Conservation (phyloP, 1,139 yeast genomes). For the Taiozyma sp. region DNA sequence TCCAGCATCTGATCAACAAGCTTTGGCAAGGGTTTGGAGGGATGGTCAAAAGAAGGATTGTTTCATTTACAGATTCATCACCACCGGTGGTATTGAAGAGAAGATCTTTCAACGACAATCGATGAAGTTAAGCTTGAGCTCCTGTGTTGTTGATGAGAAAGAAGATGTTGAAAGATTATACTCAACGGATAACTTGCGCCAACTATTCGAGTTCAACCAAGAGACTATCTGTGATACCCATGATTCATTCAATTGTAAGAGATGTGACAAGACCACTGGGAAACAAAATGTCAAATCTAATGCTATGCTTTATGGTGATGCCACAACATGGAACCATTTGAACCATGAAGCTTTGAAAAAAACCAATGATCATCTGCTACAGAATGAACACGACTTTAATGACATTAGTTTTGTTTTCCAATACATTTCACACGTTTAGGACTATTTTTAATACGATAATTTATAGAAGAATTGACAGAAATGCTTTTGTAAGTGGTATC, state of each 20-base stretch:
- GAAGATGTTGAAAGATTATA: slow-evolving; percentile 93
- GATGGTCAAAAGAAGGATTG: slow-evolving; percentile 98
- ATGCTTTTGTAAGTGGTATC: too few relatives aligned
- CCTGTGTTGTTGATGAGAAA: slow-evolving; percentile 96
- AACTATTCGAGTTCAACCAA: slow-evolving; percentile 68
- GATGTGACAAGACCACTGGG: slow-evolving; percentile 57
- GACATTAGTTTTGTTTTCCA: slow-evolving; percentile 89
- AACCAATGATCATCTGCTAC: slow-evolving; percentile 74
- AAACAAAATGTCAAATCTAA: slow-evolving; percentile 65
- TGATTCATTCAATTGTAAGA: slow-evolving; percentile 82
- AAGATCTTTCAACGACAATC: slow-evolving; percentile 95
- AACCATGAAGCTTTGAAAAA: slow-evolving; percentile 52
- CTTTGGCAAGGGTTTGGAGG: slow-evolving; percentile 97
- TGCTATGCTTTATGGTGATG: slow-evolving; percentile 96
- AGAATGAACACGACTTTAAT: slow-evolving; percentile 63
- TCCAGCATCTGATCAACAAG: slow-evolving; percentile 98
- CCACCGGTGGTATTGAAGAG: slow-evolving; percentile 95
- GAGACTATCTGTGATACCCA: slow-evolving; percentile 86
- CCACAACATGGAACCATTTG: slow-evolving; percentile 96
- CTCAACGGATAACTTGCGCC: slow-evolving; percentile 73
- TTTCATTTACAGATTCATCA: slow-evolving; percentile 86
- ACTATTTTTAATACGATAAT: neutral
- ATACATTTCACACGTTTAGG: slow-evolving; percentile 67
- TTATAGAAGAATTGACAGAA: neutral
- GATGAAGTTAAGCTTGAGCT: slow-evolving; percentile 89